Conservation (phyloP, 305 asterid genomes). For the Solanum hybrid region DNA sequence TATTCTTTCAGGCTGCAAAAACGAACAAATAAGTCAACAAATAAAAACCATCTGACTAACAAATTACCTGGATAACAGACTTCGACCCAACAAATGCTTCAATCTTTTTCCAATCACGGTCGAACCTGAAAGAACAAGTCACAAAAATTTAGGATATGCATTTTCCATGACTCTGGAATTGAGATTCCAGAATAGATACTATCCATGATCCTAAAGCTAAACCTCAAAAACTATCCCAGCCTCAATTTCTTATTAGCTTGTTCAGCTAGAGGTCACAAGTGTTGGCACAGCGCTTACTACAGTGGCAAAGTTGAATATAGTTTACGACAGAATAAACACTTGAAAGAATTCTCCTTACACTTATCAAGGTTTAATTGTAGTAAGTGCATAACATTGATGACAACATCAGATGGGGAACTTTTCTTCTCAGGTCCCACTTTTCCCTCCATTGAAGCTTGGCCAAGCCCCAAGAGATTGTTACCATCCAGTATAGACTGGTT, state of each 20-base stretch:
- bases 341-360: background rate
- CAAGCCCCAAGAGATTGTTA: background rate
- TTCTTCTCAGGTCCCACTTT: background rate
- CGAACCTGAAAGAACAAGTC: constrained; percentile 47
- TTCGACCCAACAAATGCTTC: constrained; percentile 97
- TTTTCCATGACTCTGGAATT: background rate
- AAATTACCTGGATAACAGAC: constrained; percentile 78
- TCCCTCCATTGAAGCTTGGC: background rate
- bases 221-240: background rate
- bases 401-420: background rate
- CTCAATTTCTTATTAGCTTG: background rate
- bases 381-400: background rate
- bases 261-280: background rate
- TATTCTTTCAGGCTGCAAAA: background rate
- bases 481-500: background rate
- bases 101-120: constrained; percentile 93
- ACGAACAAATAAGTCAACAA: background rate
- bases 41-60: background rate
- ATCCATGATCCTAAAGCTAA: background rate
- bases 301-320: background rate
- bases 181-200: background rate
- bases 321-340: background rate
- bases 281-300: background rate
- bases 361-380: background rate
- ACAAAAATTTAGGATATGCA: background rate